Conservation (phyloP, 2,329 filamentous ascomycete genomes). For the Claviceps digitariae region DNA sequence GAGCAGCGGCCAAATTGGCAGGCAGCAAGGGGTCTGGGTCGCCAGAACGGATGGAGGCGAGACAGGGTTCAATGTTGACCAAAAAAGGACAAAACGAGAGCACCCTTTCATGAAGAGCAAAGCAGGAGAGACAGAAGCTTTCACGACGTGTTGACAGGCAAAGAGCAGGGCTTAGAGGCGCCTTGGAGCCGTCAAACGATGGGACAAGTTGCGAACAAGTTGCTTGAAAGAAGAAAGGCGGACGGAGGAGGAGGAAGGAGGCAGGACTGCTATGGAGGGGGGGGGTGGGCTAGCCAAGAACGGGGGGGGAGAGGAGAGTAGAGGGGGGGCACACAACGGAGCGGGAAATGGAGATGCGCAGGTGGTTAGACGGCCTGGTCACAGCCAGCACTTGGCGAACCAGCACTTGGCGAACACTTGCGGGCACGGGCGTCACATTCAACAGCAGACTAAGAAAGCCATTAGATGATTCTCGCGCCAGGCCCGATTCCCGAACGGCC, state of each 20-base stretch:
- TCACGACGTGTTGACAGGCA: not conserved
- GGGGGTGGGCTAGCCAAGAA: not conserved
- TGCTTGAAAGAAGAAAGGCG: not conserved
- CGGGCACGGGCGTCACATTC: not conserved
- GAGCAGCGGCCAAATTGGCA: conserved; percentile 2
- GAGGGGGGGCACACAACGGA: not conserved
- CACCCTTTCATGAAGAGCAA: not conserved
- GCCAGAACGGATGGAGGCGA: not conserved
- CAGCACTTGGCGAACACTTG: not conserved
- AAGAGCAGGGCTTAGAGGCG: not conserved
- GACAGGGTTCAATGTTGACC: not conserved
- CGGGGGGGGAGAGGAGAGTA: not conserved
- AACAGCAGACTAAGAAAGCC: not conserved
- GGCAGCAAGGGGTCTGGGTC: not conserved
- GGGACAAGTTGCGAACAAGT: not conserved
- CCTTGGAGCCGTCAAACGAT: not conserved
- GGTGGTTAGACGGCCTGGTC: not conserved
- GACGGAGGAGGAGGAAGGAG: not conserved
- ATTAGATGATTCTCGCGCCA: not conserved
- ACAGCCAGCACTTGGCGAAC: not conserved
- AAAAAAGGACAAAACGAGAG: not conserved
- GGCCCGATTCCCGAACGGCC: not conserved
- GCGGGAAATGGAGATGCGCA: not conserved
- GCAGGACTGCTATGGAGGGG: not conserved
- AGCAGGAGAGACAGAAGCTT: not conserved